A percentile compares a stretch with the other conserved stretches of the same genome.
These are phyloP conservation scores for Monascus ruber DNA, from an alignment of 2,329 filamentous ascomycete species.

Conservation along the genomic window DNA sequence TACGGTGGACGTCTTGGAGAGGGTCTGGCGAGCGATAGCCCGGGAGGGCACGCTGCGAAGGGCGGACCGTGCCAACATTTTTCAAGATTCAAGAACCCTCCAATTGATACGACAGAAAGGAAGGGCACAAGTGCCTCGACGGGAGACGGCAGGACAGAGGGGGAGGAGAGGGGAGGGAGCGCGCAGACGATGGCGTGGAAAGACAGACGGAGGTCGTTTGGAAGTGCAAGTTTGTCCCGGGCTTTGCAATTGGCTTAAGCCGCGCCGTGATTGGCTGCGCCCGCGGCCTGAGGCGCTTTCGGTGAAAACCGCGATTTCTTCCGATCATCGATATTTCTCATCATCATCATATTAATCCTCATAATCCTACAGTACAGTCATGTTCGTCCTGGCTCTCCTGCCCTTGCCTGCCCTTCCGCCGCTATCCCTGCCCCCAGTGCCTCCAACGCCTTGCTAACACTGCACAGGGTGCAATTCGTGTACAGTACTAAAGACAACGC, in stretches of 20 bases:
- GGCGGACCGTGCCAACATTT: conserved; percentile 88
- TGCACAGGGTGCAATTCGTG: conserved; percentile 21
- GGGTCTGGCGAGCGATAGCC: conserved; percentile 64
- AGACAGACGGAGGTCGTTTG: conserved; percentile 10
- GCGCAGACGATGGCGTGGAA: conserved; percentile 9
- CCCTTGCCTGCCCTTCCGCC: conserved; percentile 18
- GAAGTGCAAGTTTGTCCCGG: conserved; percentile 21
- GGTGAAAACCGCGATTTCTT: conserved; percentile 27
- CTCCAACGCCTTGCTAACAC: conserved; percentile 25
- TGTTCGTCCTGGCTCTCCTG: conserved; percentile 2
- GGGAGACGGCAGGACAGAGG: conserved; percentile 14
- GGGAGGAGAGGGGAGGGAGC: conserved; percentile 18
- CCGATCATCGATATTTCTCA: conserved; percentile 13
- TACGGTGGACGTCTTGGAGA: conserved; percentile 65
- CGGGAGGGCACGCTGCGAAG: conserved; percentile 80
- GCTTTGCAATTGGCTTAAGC: conserved; percentile 26
- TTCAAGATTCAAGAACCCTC: conserved; percentile 35
- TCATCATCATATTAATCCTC: not conserved
- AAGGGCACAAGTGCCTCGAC: conserved; percentile 21
- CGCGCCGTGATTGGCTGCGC: conserved; percentile 24
- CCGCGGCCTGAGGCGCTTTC: conserved; percentile 16
- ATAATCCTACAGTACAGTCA: not conserved
- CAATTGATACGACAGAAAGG: conserved; percentile 19
- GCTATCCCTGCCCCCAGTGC: conserved; percentile 26
- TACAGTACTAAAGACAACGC: conserved; percentile 31